Base-by-base conservation (phyloP, 2,329 filamentous ascomycete species). In the Phyllosticta citrichinensis region DNA sequence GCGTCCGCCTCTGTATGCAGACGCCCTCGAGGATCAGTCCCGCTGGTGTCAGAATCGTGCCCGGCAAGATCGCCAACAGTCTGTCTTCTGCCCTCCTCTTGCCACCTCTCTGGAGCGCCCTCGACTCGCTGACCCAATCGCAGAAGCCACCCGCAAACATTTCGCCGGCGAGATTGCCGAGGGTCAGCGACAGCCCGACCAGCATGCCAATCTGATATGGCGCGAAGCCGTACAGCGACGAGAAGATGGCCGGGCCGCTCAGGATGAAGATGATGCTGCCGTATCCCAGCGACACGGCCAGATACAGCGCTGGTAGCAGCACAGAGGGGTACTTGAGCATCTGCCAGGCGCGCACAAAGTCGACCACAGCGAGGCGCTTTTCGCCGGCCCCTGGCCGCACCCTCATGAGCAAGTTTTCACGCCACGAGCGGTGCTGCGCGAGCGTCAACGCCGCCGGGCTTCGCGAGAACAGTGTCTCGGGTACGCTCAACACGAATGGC, bases 211-310 rank as follows among this genome's bases (percentile, higher is more conserved):
- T 55, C 35, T 64, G 59, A 33, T 56, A 55, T 10, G 63, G 62
- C 14, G 52, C 20, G 19, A 63, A 62, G 8, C 58, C 35, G 52
- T 64, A 64, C 11, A 53, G 3, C 20, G 24, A 40, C 17, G 35
- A 50, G 27, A 64, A 64, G 19, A 62, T 6, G 14, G 50, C 52
- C 12, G 63, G 33, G 17, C 56, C 56, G 9, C 56, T 61, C 17
- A 62, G 52, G 33, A 62, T 27, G 57, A 63, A 64, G 53, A 64
- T 40, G 55, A 64, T 61, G 53, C 55, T 55, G 30, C 56, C 63
- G 55, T 58, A 64, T n/a, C 61, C 62, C 35, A 55, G 60, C 27
- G 55, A 58, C n/a, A 62, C 55, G 17, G 52, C 53, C 35, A 62
- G 63, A 27, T 60, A 64, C 3, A 64, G 33, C 1, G 54, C 47